Conservation (phyloP, 2,329 filamentous ascomycete genomes). For the Apiospora saccharicola region DNA sequence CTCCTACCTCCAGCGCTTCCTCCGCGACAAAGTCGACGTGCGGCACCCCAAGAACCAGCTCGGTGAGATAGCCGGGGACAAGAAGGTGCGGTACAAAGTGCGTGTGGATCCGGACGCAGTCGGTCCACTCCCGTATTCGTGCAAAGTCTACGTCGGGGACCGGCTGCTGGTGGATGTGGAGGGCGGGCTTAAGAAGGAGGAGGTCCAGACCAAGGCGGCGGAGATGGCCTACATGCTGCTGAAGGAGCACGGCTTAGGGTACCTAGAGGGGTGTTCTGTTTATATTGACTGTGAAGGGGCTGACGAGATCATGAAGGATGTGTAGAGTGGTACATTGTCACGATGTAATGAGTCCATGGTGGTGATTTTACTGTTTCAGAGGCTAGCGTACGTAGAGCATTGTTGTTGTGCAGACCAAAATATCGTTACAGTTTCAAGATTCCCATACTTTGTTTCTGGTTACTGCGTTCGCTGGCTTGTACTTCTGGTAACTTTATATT, state of each 20-base stretch:
- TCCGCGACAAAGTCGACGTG: slow-evolving; percentile 65
- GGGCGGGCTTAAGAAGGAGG: slow-evolving; percentile 56
- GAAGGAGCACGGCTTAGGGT: slow-evolving; percentile 7
- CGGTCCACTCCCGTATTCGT: slow-evolving; percentile 44
- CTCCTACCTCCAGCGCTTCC: slow-evolving; percentile 64
- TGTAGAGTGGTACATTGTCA: not conserved
- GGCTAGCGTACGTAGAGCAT: not conserved
- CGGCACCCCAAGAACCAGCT: slow-evolving; percentile 74
- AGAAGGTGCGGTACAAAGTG: slow-evolving; percentile 61
- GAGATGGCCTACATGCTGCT: slow-evolving; percentile 48
- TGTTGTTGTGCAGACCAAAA: not conserved
- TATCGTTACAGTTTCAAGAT: not conserved
- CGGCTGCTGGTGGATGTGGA: slow-evolving; percentile 53
- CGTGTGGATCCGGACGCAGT: slow-evolving; percentile 37
- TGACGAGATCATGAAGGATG: not conserved
- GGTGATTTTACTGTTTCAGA: not conserved
- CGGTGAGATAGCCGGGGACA: slow-evolving; percentile 58
- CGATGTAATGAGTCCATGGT: not conserved
- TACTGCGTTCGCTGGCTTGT: not conserved
- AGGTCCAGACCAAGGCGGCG: slow-evolving; percentile 64
- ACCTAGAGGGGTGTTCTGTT: not conserved
- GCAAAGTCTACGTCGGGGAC: slow-evolving; percentile 58
- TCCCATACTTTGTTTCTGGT: not conserved
- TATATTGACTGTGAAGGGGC: not conserved
- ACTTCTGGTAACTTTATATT: not conserved